phyloP scores from a whole-genome alignment of 176 grass and related monocot genomes.

The Hsuehochloa calcarea region DNA sequence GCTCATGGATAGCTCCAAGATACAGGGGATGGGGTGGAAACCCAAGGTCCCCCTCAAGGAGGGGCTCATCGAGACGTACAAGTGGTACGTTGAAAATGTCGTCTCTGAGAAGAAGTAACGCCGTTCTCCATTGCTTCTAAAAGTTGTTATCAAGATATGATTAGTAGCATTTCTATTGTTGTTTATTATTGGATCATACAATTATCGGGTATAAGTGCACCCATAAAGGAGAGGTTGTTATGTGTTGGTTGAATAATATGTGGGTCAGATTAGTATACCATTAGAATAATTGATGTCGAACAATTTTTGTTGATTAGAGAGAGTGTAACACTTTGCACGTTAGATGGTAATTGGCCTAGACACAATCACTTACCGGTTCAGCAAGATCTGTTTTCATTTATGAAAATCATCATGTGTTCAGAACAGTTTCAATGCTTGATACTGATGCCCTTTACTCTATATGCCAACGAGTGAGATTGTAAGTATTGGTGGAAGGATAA shows the following conservation, averaged over 20 bases:
- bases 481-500: neutral
- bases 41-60: slow-evolving; percentile 61
- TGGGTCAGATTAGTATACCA: slow-evolving; percentile 9
- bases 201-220: neutral
- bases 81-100: slow-evolving; percentile 78
- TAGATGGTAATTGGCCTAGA: neutral
- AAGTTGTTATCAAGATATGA: neutral
- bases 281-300: slow-evolving; percentile 13
- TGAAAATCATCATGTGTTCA: neutral
- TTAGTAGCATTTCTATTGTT: neutral
- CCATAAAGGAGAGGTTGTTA: slow-evolving; percentile 2
- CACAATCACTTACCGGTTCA: neutral
- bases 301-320: slow-evolving; percentile 5
- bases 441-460: neutral
- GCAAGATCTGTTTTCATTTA: neutral
- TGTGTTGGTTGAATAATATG: slow-evolving; percentile 2
- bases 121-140: neutral
- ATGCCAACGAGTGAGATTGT: neutral
- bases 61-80: slow-evolving; percentile 64
- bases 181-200: slow-evolving; percentile 8
- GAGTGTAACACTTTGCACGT: neutral
- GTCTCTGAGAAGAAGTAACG: slow-evolving; percentile 20
- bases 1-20: slow-evolving; percentile 87
- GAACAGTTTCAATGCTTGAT: neutral
- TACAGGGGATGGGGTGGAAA: slow-evolving; percentile 65